Evolutionary conservation across 2,329 filamentous ascomycete species (phyloP).

Genomic region (Colletotrichum orbiculare): DNA sequence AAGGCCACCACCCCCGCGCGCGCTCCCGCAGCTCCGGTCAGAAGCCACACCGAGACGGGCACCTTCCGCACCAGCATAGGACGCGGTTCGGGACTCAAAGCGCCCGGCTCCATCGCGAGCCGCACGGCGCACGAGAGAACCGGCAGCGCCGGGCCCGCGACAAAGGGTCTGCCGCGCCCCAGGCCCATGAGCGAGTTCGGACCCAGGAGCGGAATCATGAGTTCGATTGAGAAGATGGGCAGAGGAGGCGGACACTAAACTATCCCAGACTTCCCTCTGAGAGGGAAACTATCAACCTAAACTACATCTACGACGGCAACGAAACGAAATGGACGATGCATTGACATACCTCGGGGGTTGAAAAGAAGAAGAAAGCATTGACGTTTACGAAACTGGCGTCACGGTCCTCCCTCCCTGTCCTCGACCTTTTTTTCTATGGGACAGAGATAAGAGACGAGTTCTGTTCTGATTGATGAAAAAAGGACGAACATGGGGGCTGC

Average conservation of each 20-base stretch:
- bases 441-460: constrained; percentile 4
- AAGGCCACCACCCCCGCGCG: constrained; percentile 39
- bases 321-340: constrained; percentile 34
- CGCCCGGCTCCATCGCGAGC: constrained; percentile 63
- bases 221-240: constrained; percentile 89
- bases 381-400: constrained; percentile 35
- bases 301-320: constrained; percentile 29
- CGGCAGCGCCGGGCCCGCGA: constrained; percentile 50
- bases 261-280: background rate
- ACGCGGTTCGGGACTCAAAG: constrained; percentile 68
- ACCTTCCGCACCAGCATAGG: constrained; percentile 66
- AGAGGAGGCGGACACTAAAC: constrained; percentile 58
- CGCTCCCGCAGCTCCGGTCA: constrained; percentile 38
- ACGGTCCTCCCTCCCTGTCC: constrained; percentile 23
- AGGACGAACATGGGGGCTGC: constrained; percentile 5
- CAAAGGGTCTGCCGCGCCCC: constrained; percentile 53
- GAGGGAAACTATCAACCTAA: background rate
- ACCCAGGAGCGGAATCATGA: constrained; percentile 79
- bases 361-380: constrained; percentile 21
- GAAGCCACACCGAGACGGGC: constrained; percentile 45
- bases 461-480: background rate
- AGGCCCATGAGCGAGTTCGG: constrained; percentile 61
- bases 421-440: constrained; percentile 22
- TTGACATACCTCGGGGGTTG: background rate
- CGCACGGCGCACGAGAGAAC: constrained; percentile 62